These are phyloP conservation scores for Hyaloscypha variabilis DNA, from an alignment of 495 filamentous ascomycete genomes.

Conservation along the genomic window DNA sequence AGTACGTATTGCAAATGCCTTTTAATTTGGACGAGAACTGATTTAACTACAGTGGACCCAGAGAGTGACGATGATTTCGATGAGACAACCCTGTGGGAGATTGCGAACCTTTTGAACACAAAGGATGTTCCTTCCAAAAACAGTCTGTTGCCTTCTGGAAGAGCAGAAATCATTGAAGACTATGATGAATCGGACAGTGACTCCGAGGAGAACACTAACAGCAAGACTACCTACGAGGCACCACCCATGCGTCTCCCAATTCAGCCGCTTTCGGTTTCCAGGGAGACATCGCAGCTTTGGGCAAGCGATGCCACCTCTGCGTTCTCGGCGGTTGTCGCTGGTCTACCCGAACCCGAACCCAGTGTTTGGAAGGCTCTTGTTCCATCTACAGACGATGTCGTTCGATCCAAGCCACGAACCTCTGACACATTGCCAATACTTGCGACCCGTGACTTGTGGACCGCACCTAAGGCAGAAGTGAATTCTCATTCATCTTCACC, in stretches of 20 bases:
- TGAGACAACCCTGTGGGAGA: slow-evolving; percentile 59
- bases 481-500: neutral
- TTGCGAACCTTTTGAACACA: slow-evolving; percentile 53
- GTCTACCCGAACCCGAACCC: slow-evolving; percentile 23
- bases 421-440: slow-evolving; percentile 8
- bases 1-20: neutral
- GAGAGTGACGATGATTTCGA: slow-evolving; percentile 54
- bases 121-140: slow-evolving; percentile 47
- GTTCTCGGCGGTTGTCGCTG: neutral
- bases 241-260: slow-evolving; percentile 16
- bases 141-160: slow-evolving; percentile 38
- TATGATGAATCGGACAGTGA: slow-evolving; percentile 23
- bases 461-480: neutral
- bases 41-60: slow-evolving; percentile 31
- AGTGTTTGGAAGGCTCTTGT: slow-evolving; percentile 18
- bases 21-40: neutral
- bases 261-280: slow-evolving; percentile 22
- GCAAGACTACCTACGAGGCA: neutral
- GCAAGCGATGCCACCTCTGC: neutral
- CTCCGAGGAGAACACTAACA: neutral
- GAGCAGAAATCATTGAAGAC: slow-evolving; percentile 20
- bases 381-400: slow-evolving; percentile 3
- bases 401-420: slow-evolving; percentile 16
- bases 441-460: slow-evolving; percentile 20
- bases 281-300: slow-evolving; percentile 18